Conservation (phyloP, 1,139 yeast species). For the Magnusiomyces ingens region DNA sequence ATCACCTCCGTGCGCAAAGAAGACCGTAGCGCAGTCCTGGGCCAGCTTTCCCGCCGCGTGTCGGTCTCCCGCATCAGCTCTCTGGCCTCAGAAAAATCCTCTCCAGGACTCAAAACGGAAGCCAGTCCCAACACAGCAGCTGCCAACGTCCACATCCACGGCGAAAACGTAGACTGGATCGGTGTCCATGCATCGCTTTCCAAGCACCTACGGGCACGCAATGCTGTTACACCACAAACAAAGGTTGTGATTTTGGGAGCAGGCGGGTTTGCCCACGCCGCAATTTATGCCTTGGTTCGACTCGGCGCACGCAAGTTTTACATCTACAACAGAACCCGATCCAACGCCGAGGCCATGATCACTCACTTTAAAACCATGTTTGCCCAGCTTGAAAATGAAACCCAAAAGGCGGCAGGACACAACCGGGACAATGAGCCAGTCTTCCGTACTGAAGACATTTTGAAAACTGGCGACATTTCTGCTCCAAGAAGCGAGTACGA, state of each 20-base stretch:
- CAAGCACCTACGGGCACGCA: slow-evolving; percentile 14
- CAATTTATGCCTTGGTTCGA: slow-evolving; percentile 65
- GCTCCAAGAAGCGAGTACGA: slow-evolving; percentile 1
- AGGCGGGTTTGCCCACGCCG: slow-evolving; percentile 89
- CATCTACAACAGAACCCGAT: slow-evolving; percentile 62
- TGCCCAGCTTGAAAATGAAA: not conserved
- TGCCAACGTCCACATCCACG: slow-evolving; percentile 38
- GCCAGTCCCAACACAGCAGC: too few relatives aligned
- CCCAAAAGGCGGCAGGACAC: not conserved
- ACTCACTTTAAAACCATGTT: slow-evolving; percentile 13
- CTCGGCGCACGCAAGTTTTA: slow-evolving; percentile 68
- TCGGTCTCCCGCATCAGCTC: not conserved
- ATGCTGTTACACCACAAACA: slow-evolving; percentile 15
- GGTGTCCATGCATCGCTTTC: slow-evolving; percentile 48
- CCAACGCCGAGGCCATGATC: slow-evolving; percentile 49
- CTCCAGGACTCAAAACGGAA: not conserved
- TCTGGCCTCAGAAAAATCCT: not conserved
- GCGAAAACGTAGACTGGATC: slow-evolving; percentile 87
- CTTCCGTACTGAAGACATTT: not conserved
- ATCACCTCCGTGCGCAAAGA: slow-evolving; percentile 42
- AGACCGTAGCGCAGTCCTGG: not conserved
- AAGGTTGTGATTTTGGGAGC: slow-evolving; percentile 64
- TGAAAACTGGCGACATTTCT: not conserved
- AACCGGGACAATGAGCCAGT: not conserved
- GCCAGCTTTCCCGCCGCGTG: not conserved